These are phyloP conservation scores for Paecilomyces fulvus DNA, from an alignment of 2,329 filamentous ascomycete genomes.

Conservation along the genomic window DNA sequence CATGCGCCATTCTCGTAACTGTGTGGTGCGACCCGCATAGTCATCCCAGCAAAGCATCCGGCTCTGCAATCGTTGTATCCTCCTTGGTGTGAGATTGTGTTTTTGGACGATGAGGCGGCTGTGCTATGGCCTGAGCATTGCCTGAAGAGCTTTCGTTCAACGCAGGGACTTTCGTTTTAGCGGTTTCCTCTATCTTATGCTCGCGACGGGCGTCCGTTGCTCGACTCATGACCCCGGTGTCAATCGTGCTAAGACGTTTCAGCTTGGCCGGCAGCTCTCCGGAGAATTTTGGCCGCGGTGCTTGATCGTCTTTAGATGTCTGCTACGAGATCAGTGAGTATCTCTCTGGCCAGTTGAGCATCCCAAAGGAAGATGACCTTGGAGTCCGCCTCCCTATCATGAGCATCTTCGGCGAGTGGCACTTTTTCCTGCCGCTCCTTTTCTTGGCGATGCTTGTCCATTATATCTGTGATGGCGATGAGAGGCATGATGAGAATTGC, in stretches of 20 bases:
- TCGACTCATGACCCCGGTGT: not conserved
- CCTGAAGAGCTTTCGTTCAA: not conserved
- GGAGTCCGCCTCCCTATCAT: not conserved
- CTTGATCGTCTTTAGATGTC: not conserved
- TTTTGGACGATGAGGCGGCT: not conserved
- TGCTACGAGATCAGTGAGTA: not conserved
- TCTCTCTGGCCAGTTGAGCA: not conserved
- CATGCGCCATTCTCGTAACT: not conserved
- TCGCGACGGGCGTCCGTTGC: not conserved
- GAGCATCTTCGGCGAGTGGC: not conserved
- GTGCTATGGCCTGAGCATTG: not conserved
- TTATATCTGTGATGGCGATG: not conserved
- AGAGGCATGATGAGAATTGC: not conserved
- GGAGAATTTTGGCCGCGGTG: not conserved
- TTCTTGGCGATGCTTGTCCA: not conserved
- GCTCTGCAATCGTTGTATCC: not conserved
- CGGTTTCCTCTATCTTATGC: not conserved
- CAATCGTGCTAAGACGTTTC: not conserved
- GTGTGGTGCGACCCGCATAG: not conserved
- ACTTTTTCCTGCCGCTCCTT: constrained; percentile 1
- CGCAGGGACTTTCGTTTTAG: not conserved
- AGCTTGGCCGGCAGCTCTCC: not conserved
- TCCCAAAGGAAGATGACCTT: not conserved
- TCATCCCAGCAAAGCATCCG: not conserved
- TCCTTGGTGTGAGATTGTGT: not conserved